Conservation (phyloP, 1,284 basidiomycete species). For the Coniferiporia weirii region DNA sequence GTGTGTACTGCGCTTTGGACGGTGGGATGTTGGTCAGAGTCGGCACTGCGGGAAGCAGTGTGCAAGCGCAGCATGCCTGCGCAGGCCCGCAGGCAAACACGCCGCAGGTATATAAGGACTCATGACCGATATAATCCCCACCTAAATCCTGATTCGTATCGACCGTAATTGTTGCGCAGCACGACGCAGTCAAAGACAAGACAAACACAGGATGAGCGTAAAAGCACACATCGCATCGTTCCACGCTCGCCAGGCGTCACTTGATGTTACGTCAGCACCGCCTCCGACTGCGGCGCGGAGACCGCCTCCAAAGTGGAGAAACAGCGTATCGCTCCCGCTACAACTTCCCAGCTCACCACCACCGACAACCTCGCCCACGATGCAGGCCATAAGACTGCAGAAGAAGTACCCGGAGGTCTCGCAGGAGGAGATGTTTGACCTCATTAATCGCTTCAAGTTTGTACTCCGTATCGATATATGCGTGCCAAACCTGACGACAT, state of each 20-base stretch:
- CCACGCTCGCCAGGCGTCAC: conserved; percentile 2
- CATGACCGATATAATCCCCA: background rate
- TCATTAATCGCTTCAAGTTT: conserved; percentile 92
- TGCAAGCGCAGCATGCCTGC: background rate
- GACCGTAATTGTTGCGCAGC: background rate
- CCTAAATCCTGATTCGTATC: too few species aligned
- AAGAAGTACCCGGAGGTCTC: conserved; percentile 93
- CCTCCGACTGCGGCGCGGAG: conserved; percentile 8
- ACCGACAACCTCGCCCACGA: conserved; percentile 29
- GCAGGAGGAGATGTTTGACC: conserved; percentile 88
- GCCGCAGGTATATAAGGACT: background rate
- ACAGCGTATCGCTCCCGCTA: conserved; percentile 15
- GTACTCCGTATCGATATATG: conserved; percentile 30
- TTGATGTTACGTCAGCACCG: conserved; percentile 1
- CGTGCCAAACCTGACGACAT: conserved; percentile 9
- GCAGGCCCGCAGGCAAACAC: conserved; percentile 1
- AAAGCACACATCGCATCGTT: conserved; percentile 6
- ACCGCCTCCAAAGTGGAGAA: conserved; percentile 7
- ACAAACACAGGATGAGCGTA: conserved; percentile 2
- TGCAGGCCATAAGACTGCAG: conserved; percentile 87
- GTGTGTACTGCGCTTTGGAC: background rate
- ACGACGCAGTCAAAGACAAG: background rate
- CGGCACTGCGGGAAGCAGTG: conserved; percentile 9
- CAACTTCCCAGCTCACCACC: conserved; percentile 12
- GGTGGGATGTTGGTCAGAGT: conserved; percentile 1